Evolutionary conservation across 768 basidiomycete genomes (phyloP).

Genomic region (Daedaleopsis nitida): DNA sequence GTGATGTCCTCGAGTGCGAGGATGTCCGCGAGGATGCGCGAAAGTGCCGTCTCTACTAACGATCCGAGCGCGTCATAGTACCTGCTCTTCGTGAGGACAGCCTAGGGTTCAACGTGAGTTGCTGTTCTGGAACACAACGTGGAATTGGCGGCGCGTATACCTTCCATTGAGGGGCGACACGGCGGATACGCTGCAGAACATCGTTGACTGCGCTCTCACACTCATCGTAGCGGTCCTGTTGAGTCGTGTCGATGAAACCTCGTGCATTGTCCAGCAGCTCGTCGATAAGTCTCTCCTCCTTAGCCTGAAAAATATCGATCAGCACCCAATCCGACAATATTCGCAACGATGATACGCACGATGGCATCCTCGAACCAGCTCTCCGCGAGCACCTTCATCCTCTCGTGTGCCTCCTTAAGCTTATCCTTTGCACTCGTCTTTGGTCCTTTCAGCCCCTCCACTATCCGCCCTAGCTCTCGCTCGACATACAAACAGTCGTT

Average conservation of each 20-base stretch:
- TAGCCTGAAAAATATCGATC: conserved; percentile 41
- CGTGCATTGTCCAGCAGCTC: conserved; percentile 54
- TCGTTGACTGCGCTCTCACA: conserved; percentile 71
- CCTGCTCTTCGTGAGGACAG: conserved; percentile 67
- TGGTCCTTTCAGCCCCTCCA: not conserved
- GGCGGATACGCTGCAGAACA: conserved; percentile 64
- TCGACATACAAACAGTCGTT: conserved; percentile 80
- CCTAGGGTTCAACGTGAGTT: conserved; percentile 39
- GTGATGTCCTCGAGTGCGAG: conserved; percentile 84
- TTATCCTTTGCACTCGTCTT: conserved; percentile 41
- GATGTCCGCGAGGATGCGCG: conserved; percentile 69
- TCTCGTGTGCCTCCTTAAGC: conserved; percentile 51
- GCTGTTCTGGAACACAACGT: too few relatives aligned
- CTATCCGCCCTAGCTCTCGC: conserved; percentile 49
- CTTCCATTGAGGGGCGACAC: conserved; percentile 69
- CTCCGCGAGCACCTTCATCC: conserved; percentile 58
- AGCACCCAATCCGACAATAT: not conserved
- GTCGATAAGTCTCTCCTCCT: conserved; percentile 46
- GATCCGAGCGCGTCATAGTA: conserved; percentile 74
- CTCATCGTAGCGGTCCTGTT: conserved; percentile 75
- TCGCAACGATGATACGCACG: conserved; percentile 43
- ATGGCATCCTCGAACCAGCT: conserved; percentile 74
- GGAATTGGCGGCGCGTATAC: conserved; percentile 38
- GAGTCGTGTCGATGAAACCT: conserved; percentile 68
- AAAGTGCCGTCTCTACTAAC: conserved; percentile 68